These are phyloP conservation scores for Torrubiella hemipterigena DNA, from an alignment of 2,329 filamentous ascomycete species.

Conservation along the genomic window DNA sequence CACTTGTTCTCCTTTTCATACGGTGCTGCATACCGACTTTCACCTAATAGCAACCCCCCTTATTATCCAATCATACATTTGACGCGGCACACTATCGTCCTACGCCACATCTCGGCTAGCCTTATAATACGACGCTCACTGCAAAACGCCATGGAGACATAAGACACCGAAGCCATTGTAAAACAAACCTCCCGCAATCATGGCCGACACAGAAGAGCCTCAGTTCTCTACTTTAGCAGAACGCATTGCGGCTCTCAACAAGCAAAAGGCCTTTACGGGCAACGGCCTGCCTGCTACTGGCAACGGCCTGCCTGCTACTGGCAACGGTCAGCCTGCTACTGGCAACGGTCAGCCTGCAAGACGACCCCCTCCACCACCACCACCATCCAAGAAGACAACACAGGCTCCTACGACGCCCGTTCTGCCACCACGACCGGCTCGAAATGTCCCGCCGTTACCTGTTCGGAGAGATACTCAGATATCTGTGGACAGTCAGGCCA, in stretches of 20 bases:
- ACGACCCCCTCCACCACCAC: conserved; percentile 18
- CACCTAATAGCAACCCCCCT: no score
- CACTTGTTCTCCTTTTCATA: no score
- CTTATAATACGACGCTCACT: not conserved
- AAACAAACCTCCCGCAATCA: conserved; percentile 19
- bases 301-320: conserved; percentile 22
- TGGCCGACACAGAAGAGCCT: conserved; percentile 51
- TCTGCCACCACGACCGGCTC: conserved; percentile 24
- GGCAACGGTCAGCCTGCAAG: conserved; percentile 26
- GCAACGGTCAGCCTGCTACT: conserved; percentile 23
- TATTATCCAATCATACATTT: not conserved
- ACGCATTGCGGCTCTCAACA: conserved; percentile 52
- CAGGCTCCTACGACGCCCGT: conserved; percentile 28
- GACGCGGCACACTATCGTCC: not conserved
- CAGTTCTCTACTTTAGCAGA: conserved; percentile 49
- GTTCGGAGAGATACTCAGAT: conserved; percentile 14
- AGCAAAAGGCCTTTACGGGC: conserved; percentile 43
- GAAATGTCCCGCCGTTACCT: conserved; percentile 23
- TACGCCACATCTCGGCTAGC: no score
- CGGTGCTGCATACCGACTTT: no score
- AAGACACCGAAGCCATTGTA: no score
- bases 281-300: conserved; percentile 23
- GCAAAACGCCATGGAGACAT: conserved; percentile 1
- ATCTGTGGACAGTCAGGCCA: conserved; percentile 6
- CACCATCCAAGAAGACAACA: conserved; percentile 3